Evolutionary conservation across 2,329 filamentous ascomycete genomes (phyloP).

Genomic region (Fusarium sp.): DNA sequence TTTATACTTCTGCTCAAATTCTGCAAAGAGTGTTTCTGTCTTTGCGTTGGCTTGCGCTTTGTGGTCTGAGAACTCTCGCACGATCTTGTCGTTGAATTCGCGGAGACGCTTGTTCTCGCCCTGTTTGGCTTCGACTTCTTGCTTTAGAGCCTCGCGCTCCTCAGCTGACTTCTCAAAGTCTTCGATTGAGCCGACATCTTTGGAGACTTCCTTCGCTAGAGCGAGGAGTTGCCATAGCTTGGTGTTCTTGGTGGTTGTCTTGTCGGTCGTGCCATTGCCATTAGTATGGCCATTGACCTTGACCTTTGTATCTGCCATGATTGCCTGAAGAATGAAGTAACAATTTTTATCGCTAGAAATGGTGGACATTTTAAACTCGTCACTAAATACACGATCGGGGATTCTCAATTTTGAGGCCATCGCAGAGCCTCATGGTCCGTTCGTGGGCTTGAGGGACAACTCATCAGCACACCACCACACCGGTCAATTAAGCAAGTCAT

Average conservation of each 20-base stretch:
- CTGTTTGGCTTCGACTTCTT: slow-evolving; percentile 36
- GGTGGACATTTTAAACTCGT: slow-evolving; percentile 30
- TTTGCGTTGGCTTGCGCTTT: slow-evolving; percentile 31
- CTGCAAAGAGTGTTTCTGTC: slow-evolving; percentile 32
- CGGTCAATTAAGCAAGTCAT: slow-evolving; percentile 25
- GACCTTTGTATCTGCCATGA: slow-evolving; percentile 42
- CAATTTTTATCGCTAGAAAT: slow-evolving; percentile 25
- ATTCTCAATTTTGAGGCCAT: slow-evolving; percentile 22
- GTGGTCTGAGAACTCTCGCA: slow-evolving; percentile 36
- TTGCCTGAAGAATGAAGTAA: slow-evolving; percentile 15
- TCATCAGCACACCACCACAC: slow-evolving; percentile 39
- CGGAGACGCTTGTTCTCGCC: slow-evolving; percentile 38
- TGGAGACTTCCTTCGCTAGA: slow-evolving; percentile 41
- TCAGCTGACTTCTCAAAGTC: slow-evolving; percentile 39
- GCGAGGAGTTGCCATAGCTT: slow-evolving; percentile 41
- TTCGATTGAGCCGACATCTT: slow-evolving; percentile 39
- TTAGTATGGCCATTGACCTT: slow-evolving; percentile 36
- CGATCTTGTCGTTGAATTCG: slow-evolving; percentile 37
- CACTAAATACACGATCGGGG: slow-evolving; percentile 8
- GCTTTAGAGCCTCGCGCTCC: slow-evolving; percentile 32
- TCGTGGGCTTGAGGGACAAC: slow-evolving; percentile 36
- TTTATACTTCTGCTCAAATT: slow-evolving; percentile 40
- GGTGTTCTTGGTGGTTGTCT: slow-evolving; percentile 25
- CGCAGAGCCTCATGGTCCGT: slow-evolving; percentile 37
- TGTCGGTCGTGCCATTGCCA: slow-evolving; percentile 34